Evolutionary conservation across 352 stramenopile species (phyloP), one percentile per base, ranked within the genome.

Genomic region (Globisporangium barbulae): DNA sequence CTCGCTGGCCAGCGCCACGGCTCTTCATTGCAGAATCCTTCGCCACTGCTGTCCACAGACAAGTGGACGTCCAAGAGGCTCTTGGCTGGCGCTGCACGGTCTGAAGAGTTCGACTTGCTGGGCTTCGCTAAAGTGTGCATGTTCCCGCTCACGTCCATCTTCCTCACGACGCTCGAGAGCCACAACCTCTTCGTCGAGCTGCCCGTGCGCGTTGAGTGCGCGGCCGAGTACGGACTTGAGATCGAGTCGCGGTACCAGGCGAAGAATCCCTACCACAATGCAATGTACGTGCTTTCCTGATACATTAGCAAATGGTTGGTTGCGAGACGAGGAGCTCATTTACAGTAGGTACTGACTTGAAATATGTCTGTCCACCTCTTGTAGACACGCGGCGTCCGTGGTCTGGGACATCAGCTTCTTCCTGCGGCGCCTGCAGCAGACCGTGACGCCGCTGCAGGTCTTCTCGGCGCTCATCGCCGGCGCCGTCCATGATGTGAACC

Each of bases 401-500:
- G 74, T 90, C 10, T 90, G 82, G 79, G 81, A 89, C 41, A 71
- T 92, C 30, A 86, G 91, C 57, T 83, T 83, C 22, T 83, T 92
- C 41, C 68, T 93, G 8, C 73, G 69, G 3, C 72, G 74, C 0
- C 69, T 90, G 1, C 68, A 85, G 37, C 66, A 73, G 2, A 59
- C 68, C 7, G 71, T 69, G 15, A 71, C 73, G 6, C 67, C 81
- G 0, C 57, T 89, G 3, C 79, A 93, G 22, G 42, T 89, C 12
- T 81, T 91, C 39, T 86, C 89, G n/a, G 79, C 96, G 13, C 66
- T 98, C 1, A 61, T 98, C 12, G 88, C 93, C n/a, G 91, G 85
- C 4, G 75, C 95, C 2, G 77, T 96, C 28, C 95, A 98, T 66
- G 95, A 98, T 66, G 78, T 98, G 12, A 97, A 92, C 50, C 95